A percentile compares a stretch with the other conserved stretches of the same genome.
Conservation (phyloP, 208 protist species). For the Leishmania gerbilli region DNA sequence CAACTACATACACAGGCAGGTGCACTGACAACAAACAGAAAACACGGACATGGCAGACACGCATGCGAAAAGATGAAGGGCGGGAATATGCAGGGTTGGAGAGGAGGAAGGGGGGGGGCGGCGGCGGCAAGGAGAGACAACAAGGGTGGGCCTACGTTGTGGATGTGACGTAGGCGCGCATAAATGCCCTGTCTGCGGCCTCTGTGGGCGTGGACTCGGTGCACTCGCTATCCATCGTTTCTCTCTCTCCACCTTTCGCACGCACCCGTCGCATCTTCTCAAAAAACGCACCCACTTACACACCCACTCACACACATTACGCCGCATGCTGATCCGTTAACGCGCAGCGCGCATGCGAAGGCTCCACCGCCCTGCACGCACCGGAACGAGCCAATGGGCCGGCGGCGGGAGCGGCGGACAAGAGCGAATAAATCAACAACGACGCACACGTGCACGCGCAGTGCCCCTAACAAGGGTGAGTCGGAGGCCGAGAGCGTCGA, state of each 20-base stretch:
- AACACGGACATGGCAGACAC: neutral
- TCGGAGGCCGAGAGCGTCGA: neutral
- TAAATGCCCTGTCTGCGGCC: neutral
- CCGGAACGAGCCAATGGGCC: neutral
- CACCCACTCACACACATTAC: neutral
- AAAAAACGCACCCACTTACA: neutral
- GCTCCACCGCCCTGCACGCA: no score
- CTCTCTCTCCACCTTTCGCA: neutral
- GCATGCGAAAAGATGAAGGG: neutral
- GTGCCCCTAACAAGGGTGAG: neutral
- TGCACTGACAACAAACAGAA: neutral
- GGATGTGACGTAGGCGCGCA: neutral
- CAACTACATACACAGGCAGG: neutral
- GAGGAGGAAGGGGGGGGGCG: neutral
- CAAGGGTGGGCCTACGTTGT: neutral
- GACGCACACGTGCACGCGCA: constrained; percentile 13
- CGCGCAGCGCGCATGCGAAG: neutral
- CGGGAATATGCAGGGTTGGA: neutral
- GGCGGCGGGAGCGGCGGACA: neutral
- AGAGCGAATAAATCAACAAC: neutral
- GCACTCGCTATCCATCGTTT: neutral
- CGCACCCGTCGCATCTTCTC: neutral
- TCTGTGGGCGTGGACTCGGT: neutral
- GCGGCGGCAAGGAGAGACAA: neutral
- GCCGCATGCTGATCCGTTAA: neutral